A percentile compares a stretch with the other conserved stretches of the same genome.
These are phyloP conservation scores for Novymonas esmeraldas DNA, from an alignment of 208 protist species.

Conservation along the genomic window DNA sequence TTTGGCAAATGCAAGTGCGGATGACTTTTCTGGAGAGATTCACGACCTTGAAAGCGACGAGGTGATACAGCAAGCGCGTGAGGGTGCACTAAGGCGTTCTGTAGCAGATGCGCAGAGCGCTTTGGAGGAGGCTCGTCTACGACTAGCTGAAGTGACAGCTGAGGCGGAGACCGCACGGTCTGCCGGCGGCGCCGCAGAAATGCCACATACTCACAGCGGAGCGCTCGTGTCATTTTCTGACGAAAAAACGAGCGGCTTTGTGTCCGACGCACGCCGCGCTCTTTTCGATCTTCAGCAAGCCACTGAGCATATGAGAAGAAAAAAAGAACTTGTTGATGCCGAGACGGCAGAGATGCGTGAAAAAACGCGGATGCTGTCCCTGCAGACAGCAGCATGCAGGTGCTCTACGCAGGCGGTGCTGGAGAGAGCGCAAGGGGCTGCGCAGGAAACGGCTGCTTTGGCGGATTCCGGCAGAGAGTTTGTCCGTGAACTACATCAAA, in stretches of 20 bases:
- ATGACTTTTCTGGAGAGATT: too few species aligned
- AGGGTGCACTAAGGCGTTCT: too few species aligned
- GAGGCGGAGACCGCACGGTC: too few species aligned
- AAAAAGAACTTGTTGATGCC: conserved; percentile 3
- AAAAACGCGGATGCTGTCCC: neutral
- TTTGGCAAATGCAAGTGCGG: too few species aligned
- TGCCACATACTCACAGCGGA: too few species aligned
- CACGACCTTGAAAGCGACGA: too few species aligned
- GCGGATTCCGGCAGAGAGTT: too few species aligned
- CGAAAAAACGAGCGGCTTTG: neutral
- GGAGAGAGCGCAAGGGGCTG: neutral
- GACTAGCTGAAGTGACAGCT: too few species aligned
- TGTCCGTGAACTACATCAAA: neutral
- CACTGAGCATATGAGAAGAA: conserved; percentile 1
- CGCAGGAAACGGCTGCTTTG: neutral
- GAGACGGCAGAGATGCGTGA: neutral
- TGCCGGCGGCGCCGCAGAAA: too few species aligned
- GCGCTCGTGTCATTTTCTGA: neutral
- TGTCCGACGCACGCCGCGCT: neutral
- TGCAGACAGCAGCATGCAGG: neutral
- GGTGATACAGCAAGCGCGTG: too few species aligned
- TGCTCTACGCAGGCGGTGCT: neutral
- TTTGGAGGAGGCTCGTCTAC: too few species aligned
- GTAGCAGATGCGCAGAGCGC: too few species aligned
- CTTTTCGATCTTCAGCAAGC: conserved; percentile 1